Base-by-base conservation (phyloP, 306 rosid genomes). In the Citrullus mucosospermus region DNA sequence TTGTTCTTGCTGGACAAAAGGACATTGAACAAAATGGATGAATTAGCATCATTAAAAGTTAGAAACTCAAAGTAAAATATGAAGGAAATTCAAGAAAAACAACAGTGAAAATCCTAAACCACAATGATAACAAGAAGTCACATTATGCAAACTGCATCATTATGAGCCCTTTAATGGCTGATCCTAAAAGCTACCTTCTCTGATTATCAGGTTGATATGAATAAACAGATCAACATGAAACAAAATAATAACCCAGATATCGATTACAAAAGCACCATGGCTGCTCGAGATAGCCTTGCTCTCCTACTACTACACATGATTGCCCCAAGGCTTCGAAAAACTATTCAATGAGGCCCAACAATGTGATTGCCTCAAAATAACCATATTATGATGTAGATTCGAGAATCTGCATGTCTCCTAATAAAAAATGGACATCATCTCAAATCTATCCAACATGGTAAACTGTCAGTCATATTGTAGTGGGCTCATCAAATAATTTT, bases 1-100 rank as follows among this genome's bases (percentile, higher is more conserved):
- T 73, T 30, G 8, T 50, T 73, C 77, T 73, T 73, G 44, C 77
- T 73, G 77, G 39, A 44, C 39, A 25, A 73, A 51, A 73, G 28
- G 7, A 16, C 22, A 1, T 14, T 9, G 16, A 8, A 1, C 7
- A 36, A 72, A 72, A 51, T 50, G 60, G 34, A 72, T 50, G 14
- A 28, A 73, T 50, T 36, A 0, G 41, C 1, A 30, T 28, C 16
- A 28, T 48, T 71, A 46, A 28, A 39, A 43, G 38, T 41, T 44
- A 69, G 36, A 69, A 69, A 69, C 18, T 70, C 76, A 48, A 8
- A 43, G 18, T 46, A 6, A 71, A 71, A 43, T 44, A 69, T 20
- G 36, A 43, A 13, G 25, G 76, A 28, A 72, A 48, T 72, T 72
- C 77, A 25, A 30, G 44, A 48, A 50, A 72, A 72, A 8, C 60